Base-by-base conservation (phyloP, 108 stramenopile species). In the Fistulifera pelliculosa region DNA sequence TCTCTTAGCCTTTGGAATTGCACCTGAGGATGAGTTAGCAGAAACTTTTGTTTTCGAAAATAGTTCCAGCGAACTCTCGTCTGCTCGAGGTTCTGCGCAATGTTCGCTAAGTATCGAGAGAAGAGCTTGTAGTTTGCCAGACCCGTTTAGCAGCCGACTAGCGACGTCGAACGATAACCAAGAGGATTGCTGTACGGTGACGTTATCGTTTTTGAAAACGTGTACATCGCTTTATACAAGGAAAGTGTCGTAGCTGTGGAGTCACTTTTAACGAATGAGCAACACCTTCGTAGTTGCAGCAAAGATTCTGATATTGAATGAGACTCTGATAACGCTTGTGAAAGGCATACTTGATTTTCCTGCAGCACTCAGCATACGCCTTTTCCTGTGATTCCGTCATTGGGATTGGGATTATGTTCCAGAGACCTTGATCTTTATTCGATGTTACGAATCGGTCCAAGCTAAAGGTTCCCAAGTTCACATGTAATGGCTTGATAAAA, bases 81-180 rank as follows among this genome's bases (percentile, higher is more conserved):
- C 41, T 27, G 21, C 18, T 55, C 60, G n/a, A 5, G 16, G 6
- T 17, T 8, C 44, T 19, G 79, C 78, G 49, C 80, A 77, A 38
- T 85, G 76, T 14, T 47, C 42, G 12, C 22, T 15, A 48, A 86
- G 55, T 21, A 85, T 65, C 2, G 49, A 47, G 42, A 85, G 50
- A n/a, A 91, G 70, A 25, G 83, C 77, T 47, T 53, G 56, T 44
- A 87, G 58, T 51, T 91, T 91, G 11, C 78, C 62, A 8, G 85
- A 90, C 38, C 62, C 65, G 10, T 61, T 57, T 10, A 85, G 25
- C 28, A 91, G 44, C 5, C 50, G 39, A 14, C 35, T 41, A 0
- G 81, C 83, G 13, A 8, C 31, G 8, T 35, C 31, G 31, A 35
- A 35, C 3, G 31, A 35, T 8, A 35, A 35, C 31, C 31, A 35